Conservation (phyloP, 2,329 filamentous ascomycete species). For the Monosporascus cannonballus region DNA sequence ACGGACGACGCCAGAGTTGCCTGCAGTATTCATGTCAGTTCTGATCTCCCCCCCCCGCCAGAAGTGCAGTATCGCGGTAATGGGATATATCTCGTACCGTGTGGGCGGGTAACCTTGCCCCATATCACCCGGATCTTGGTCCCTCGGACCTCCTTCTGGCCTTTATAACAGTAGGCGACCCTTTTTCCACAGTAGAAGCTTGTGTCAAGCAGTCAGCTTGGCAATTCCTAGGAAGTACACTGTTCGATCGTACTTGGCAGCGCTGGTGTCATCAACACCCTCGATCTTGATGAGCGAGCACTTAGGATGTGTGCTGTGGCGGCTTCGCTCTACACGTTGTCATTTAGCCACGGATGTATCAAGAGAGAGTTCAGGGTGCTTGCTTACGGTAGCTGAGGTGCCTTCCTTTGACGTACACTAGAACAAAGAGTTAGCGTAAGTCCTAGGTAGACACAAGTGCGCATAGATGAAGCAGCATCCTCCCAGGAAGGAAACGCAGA, state of each 20-base stretch:
- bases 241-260: conserved; percentile 64
- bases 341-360: too few species aligned
- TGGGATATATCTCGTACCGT: conserved; percentile 54
- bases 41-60: not conserved
- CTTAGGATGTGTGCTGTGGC: too few species aligned
- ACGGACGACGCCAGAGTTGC: conserved; percentile 96
- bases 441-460: not conserved
- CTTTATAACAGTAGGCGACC: conserved; percentile 97
- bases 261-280: conserved; percentile 86
- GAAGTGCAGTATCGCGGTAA: not conserved
- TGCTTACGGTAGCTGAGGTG: too few species aligned
- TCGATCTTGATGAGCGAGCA: conserved; percentile 71
- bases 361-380: too few species aligned
- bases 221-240: not conserved
- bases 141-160: conserved; percentile 87
- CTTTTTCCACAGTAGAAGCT: conserved; percentile 98
- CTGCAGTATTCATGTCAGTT: conserved; percentile 36
- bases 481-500: conserved; percentile 11
- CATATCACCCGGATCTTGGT: conserved; percentile 99
- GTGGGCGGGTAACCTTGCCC: conserved; percentile 95
- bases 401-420: conserved; percentile 54
- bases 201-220: conserved; percentile 25
- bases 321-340: too few species aligned
- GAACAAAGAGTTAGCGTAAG: conserved; percentile 32
- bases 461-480: too few species aligned